Base-by-base conservation (phyloP, 1,284 basidiomycete genomes). In the Chondrostereum purpureum region DNA sequence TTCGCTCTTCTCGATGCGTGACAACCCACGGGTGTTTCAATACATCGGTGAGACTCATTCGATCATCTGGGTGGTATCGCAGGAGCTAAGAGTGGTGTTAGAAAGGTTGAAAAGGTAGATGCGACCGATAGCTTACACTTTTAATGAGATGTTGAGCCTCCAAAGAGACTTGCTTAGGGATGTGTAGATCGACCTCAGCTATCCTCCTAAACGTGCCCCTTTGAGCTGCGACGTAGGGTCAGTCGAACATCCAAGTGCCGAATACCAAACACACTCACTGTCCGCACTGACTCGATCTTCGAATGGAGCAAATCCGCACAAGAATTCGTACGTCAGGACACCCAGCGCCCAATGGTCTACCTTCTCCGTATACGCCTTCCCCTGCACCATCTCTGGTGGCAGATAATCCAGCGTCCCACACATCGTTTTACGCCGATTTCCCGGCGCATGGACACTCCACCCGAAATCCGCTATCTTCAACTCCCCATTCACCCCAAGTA, bases 391-490 rank as follows among this genome's bases (percentile, higher is more conserved):
- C 70, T 99, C 96, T 11, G 96, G 96, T 0, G 96, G 94, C 1
- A 99, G 77, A 60, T 99, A 99, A 64, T 99, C 96, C 39, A 97
- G 69, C 3, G 96, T 99, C 3, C 95, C 95, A 57, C 94, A 98
- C 3, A 97, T 73, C 0, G 93, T 97, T 61, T 79, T 86, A 35
- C 93, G 70, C 51, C 92, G 70, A 62, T 92, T 91, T 0, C 91
- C 83, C 0, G 95, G 96, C 0, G 96, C 96, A 62, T 99, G 96
- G 2, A 99, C 95, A 58, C 88, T 92, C 95, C 96, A 99, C 5
- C 96, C 96, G 65, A 99, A 99, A 65, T 99, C 96, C 4, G 83
- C 96, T 52, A 99, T 97, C 75, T 99, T 99, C 53, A 99, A 73
- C 62, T 99, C 95, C 37, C 95, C 96, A 53, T 93, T 90, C 57